Conservation (phyloP, 2,329 filamentous ascomycete genomes). For the Penicillium sp. region DNA sequence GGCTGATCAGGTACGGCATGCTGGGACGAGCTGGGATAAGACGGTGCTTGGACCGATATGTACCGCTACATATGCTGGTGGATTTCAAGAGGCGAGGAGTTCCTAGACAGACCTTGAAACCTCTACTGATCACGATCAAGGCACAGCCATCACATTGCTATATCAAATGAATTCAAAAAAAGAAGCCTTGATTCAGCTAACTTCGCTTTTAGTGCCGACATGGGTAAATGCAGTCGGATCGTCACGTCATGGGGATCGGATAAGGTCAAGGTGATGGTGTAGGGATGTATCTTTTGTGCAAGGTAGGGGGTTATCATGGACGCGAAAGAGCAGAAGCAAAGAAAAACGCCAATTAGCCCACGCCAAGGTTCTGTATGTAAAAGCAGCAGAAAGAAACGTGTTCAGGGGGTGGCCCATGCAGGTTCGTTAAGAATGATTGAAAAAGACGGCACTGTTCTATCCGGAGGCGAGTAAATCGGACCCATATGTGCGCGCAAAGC, state of each 20-base stretch:
- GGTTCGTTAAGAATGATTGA: slow-evolving; percentile 20
- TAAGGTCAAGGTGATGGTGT: neutral
- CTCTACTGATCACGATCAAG: neutral
- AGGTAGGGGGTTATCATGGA: slow-evolving; percentile 6
- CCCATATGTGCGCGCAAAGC: slow-evolving; percentile 32
- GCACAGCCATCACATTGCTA: neutral
- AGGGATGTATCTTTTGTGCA: slow-evolving; percentile 17
- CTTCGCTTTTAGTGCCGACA: slow-evolving; percentile 8
- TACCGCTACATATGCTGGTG: neutral
- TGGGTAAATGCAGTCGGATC: neutral
- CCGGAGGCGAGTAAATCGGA: slow-evolving; percentile 27
- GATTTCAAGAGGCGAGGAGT: too few relatives aligned
- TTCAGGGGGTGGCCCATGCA: slow-evolving; percentile 13
- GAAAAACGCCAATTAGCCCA: slow-evolving; percentile 32
- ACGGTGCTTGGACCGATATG: too few relatives aligned
- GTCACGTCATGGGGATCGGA: neutral
- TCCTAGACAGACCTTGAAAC: neutral
- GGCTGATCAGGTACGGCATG: too few relatives aligned
- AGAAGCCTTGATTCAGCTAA: neutral
- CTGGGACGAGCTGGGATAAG: too few relatives aligned
- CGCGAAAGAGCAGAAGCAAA: slow-evolving; percentile 1
- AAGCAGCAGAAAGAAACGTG: slow-evolving; percentile 5
- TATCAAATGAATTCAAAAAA: neutral
- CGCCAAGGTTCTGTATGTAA: slow-evolving; percentile 26
- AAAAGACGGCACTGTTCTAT: slow-evolving; percentile 22